Conservation (phyloP, 1,139 yeast genomes). For the Diutina ranongensis region DNA sequence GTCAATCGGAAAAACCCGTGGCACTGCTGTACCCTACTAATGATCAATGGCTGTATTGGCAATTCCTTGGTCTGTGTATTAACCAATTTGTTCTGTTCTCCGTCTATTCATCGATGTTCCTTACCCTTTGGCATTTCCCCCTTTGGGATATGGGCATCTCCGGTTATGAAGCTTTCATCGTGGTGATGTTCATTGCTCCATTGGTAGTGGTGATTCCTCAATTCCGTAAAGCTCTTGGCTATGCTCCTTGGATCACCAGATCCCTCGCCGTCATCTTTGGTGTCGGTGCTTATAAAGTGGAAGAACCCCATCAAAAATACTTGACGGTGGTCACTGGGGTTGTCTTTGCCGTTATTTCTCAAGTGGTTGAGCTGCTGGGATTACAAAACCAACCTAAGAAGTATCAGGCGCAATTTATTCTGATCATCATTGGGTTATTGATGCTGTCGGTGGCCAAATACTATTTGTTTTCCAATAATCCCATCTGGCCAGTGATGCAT, state of each 20-base stretch:
- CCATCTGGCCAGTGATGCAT: conserved; percentile 94
- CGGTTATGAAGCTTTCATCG: conserved; percentile 74
- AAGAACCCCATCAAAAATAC: conserved; percentile 59
- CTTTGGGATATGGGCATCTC: conserved; percentile 97
- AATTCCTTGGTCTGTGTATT: conserved; percentile 33
- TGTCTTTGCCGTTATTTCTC: conserved; percentile 48
- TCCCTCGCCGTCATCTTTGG: conserved; percentile 54
- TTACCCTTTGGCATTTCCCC: conserved; percentile 94
- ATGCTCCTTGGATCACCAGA: conserved; percentile 37
- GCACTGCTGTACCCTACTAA: background rate
- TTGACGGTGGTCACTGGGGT: conserved; percentile 57
- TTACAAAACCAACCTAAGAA: conserved; percentile 32
- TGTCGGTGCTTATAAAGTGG: conserved; percentile 60
- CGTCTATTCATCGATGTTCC: conserved; percentile 62
- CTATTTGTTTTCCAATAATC: conserved; percentile 75
- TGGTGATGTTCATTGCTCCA: conserved; percentile 45
- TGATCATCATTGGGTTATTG: conserved; percentile 64
- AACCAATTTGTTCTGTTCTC: conserved; percentile 80
- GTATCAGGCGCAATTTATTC: conserved; percentile 41
- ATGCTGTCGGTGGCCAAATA: conserved; percentile 66
- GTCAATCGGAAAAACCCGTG: background rate
- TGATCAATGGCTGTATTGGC: conserved; percentile 12
- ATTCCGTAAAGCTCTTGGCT: conserved; percentile 28
- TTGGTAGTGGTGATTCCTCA: conserved; percentile 43
- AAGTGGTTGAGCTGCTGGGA: conserved; percentile 46